Base-by-base conservation (phyloP, 345 rosid species). In the Nephelium lappaceum region DNA sequence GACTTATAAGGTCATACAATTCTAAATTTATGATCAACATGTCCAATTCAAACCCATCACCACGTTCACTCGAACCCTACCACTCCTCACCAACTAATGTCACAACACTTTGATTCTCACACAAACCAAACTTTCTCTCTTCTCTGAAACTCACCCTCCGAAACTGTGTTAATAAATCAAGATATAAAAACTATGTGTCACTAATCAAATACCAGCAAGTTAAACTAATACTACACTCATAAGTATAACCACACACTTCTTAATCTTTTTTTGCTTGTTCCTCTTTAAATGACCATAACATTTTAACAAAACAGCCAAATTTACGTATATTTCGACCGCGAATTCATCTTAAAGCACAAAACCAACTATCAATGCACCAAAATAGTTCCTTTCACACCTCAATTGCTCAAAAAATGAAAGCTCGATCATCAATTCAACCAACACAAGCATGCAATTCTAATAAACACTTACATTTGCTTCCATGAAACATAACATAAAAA, bases 361-460 rank as follows among this genome's bases (percentile, higher is more conserved):
- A 39, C 58, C 18, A 21, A 39, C 18, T 51, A 31, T 14, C 11
- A 36, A 72, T 12, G 41, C 38, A 8, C 11, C n/a, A 31, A 8
- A 53, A 18, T 19, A 19, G 62, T 72, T 72, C 11, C 53, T 38
- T 72, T 58, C 66, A 72, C 36, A 57, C 45, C 8, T 31, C 18
- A 18, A 36, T 55, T 31, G 23, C 75, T n/a, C 6, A 36, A 55
- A 53, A 55, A 36, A n/a, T 36, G 27, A 53, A 71, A 31, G 63
- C 58, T 71, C 25, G 53, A 71, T 27, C 66, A 39, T 43, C 23
- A 55, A 1, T 9, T 72, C 65, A 57, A 58, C 38, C 76, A 72
- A 72, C 65, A 31, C 36, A 36, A 10, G 4, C 62, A 18, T 2
- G 21, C 10, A 31, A 27, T 36, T 31, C 74, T 51, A 43, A 19